A percentile compares a stretch with the other conserved stretches of the same genome.
These are phyloP conservation scores for Crucihimalaya himalaica DNA, from an alignment of 345 rosid genomes.

Conservation along the genomic window DNA sequence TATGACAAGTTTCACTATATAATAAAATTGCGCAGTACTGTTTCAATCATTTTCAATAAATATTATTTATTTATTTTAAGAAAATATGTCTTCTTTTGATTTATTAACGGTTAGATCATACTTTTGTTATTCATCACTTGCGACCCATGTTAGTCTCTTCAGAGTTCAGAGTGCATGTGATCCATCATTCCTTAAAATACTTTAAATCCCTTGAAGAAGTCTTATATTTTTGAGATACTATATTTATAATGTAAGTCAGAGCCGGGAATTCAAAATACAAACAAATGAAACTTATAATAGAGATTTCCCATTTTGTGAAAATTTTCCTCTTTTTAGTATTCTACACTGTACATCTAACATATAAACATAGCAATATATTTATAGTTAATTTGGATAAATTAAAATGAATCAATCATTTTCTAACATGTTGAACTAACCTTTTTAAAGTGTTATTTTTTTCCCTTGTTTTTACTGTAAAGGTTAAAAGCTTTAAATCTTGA, in stretches of 20 bases:
- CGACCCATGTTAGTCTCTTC: constrained; percentile 28
- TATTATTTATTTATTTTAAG: neutral
- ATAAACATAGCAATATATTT: neutral
- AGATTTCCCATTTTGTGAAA: neutral
- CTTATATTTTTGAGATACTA: neutral
- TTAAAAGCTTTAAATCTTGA: neutral
- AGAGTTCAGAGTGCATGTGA: constrained; percentile 36
- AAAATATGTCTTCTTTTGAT: neutral
- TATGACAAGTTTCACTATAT: constrained; percentile 5
- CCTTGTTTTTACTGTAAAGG: neutral
- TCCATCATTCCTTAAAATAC: constrained; percentile 35
- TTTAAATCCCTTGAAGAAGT: constrained; percentile 7
- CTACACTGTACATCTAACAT: too few species aligned
- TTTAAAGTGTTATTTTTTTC: neutral
- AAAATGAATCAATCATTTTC: neutral
- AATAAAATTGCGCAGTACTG: constrained; percentile 6
- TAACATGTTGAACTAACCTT: neutral
- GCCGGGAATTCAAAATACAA: neutral
- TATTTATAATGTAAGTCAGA: constrained; percentile 13
- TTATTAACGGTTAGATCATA: constrained; percentile 7
- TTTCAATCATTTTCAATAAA: constrained; percentile 20
- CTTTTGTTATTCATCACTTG: constrained; percentile 18
- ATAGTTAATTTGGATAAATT: neutral
- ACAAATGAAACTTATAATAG: neutral
- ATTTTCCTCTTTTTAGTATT: neutral